Base-by-base conservation (phyloP, 1,139 yeast species). In the Starmera stellimalicola region DNA sequence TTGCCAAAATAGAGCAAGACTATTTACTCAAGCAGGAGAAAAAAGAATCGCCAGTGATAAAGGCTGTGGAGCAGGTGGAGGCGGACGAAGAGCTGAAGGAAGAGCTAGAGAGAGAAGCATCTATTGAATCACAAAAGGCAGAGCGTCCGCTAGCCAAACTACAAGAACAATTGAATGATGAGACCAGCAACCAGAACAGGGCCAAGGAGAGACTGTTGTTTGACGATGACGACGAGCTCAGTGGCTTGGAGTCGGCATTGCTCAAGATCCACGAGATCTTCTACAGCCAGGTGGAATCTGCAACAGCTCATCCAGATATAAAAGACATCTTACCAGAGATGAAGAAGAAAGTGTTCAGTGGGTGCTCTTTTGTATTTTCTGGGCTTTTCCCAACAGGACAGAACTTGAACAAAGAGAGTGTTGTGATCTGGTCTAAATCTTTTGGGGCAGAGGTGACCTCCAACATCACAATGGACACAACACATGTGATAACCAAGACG, bases 381-480 rank as follows among this genome's bases (percentile, higher is more conserved):
- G 97, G 97, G 0, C 68, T 88, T 12, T 70, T 91, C 16, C 96
- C 96, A 1, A 54, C 83, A 14, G 93, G 93, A 1, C 68, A 78
- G 6, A 71, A 76, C 38, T 60, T 83, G 15, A 78, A 80, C 35
- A 60, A 68, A 31, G 83, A 84, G 15, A 95, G 85, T 53, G 83
- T 91, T 33, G 96, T 88, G 2, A 75, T 79, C 18, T 88, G 97
- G 96, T 82, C 91, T 14, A 72, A 74, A 37, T 84, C 88, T 39
- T 91, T 91, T 65, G 98, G 98, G 0, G 97, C 95, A 0, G 67
- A 66, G 6, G 88, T 91, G 8, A 82, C 82, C 1, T 68, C 77
- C 15, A 88, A 84, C 40, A 78, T 83, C 18, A 68, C 71, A 33
- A 74, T 77, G 14, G 65, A 73, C 4, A 91, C 94, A 2, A 93